phyloP scores from a whole-genome alignment of 306 rosid genomes.

The Acacia crassicarpa region DNA sequence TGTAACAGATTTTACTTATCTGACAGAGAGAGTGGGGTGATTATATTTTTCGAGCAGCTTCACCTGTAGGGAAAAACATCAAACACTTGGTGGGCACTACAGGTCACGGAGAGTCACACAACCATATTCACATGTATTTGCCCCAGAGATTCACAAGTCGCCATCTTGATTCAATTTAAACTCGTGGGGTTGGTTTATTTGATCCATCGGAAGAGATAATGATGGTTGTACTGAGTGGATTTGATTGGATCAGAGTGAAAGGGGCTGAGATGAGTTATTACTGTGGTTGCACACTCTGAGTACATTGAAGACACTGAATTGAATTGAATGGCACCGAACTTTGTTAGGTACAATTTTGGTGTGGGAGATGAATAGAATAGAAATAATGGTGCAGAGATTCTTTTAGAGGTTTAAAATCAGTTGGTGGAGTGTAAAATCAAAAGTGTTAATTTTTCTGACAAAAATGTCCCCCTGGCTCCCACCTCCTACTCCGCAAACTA shows the following conservation, averaged over 20 bases:
- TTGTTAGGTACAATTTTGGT: not conserved
- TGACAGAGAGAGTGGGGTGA: conserved; percentile 27
- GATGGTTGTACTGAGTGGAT: not conserved
- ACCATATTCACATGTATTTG: not conserved
- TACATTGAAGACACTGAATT: not conserved
- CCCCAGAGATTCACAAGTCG: not conserved
- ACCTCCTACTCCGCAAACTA: not conserved
- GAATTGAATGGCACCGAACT: not conserved
- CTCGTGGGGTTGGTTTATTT: not conserved
- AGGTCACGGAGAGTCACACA: not conserved
- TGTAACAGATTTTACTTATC: conserved; percentile 22
- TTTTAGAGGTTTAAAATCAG: conserved; percentile 8
- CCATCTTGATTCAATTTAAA: not conserved
- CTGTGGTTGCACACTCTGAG: not conserved
- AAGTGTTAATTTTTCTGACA: conserved; percentile 18
- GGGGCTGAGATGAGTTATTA: not conserved
- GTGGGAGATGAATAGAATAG: not conserved
- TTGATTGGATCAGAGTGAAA: conserved; percentile 1
- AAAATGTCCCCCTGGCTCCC: not conserved
- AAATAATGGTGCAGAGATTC: not conserved
- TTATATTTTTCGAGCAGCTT: conserved; percentile 15
- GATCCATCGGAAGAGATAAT: not conserved
- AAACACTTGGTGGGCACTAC: conserved; percentile 14
- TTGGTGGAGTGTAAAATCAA: not conserved
- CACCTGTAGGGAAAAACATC: conserved; percentile 29